Evolutionary conservation across 2,329 filamentous ascomycete species (phyloP), one percentile per base, ranked within the genome.

Genomic region (Penicillium digitatum): DNA sequence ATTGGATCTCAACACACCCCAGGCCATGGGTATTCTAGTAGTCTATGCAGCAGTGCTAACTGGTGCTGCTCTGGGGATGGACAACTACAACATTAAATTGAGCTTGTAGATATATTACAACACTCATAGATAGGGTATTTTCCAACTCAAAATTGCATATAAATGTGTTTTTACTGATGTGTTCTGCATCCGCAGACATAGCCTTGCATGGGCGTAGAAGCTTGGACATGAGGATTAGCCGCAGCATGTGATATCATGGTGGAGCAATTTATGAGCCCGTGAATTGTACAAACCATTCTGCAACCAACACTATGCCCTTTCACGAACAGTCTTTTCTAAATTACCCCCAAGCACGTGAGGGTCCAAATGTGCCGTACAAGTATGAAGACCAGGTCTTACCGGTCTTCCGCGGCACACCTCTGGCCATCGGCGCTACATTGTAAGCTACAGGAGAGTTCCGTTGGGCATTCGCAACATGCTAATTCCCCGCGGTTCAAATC

Each of bases 11-110:
- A 80, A 79, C 5, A 82, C 83, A 9, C 65, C 81, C 3, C 72
- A 77, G 53, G 84, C 91, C 0, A 89, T 96, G 84, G 85, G 72
- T 0, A 84, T 96, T 32, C 72, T 99, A 60, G 73, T 90, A 22
- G 82, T 72, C 5, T 97, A 97, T 72, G 86, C 87, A 48, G 81
- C 77, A 2, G 74, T 80, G 0, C 58, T 96, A 42, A 87, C 89
- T 0, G 82, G 73, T 0, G 69, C 89, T 46, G 93, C 90, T 1
- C 50, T 77, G 57, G 69, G 57, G 2, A 63, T 78, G 65, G 71
- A 77, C 58, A 59, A 61, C 31, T 67, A 64, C 35, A 75, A 74
- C 52, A 58, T 78, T 38, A 72, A 71, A 51, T 44, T 68, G 53
- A 63, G 62, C 5, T 53, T 67, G 52, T 68, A 66, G 49, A 48